These are phyloP conservation scores for Pleurotus salmoneostramineus DNA, from an alignment of 768 basidiomycete species.

Conservation along the genomic window DNA sequence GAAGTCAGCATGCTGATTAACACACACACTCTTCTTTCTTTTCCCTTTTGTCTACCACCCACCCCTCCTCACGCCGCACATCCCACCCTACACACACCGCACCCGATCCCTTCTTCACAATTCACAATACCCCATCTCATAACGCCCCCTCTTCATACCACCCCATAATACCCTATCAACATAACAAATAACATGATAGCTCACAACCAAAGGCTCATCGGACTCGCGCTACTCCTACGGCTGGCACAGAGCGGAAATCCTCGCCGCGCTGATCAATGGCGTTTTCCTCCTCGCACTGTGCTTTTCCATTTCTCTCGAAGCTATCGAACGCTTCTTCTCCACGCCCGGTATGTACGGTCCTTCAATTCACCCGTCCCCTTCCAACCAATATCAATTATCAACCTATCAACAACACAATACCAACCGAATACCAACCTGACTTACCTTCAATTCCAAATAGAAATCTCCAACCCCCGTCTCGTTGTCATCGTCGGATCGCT, in stretches of 20 bases:
- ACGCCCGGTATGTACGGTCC: slow-evolving; percentile 56
- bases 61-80: too few species aligned
- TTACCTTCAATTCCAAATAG: slow-evolving; percentile 46
- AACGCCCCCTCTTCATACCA: too few species aligned
- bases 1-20: slow-evolving; percentile 8
- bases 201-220: slow-evolving; percentile 53
- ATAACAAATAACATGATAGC: too few species aligned
- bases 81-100: too few species aligned
- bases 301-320: slow-evolving; percentile 93
- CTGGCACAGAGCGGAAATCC: slow-evolving; percentile 98
- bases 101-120: too few species aligned
- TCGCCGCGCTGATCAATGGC: slow-evolving; percentile 93
- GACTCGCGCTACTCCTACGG: slow-evolving; percentile 91
- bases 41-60: too few species aligned
- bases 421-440: too few species aligned
- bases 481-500: slow-evolving; percentile 88
- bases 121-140: too few species aligned
- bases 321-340: slow-evolving; percentile 84
- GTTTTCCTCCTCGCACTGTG: slow-evolving; percentile 96
- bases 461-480: slow-evolving; percentile 84
- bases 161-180: too few species aligned
- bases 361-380: background rate
- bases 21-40: too few species aligned
- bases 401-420: too few species aligned
- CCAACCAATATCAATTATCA: too few species aligned